Evolutionary conservation across 2,329 filamentous ascomycete genomes (phyloP).

Genomic region (Teratosphaeria zuluensis): DNA sequence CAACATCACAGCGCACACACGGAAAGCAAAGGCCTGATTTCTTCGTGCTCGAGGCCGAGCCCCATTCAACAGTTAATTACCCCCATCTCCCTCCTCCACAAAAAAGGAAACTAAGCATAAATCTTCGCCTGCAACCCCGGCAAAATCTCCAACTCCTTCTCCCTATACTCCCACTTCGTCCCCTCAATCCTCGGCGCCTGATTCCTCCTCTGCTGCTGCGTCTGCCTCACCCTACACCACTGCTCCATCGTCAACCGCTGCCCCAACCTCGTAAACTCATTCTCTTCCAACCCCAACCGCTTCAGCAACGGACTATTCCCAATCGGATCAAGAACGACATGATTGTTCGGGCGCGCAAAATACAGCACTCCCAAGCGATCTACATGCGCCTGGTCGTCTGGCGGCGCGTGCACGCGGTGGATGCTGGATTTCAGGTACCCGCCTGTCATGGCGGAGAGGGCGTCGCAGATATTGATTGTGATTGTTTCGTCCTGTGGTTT

Average conservation of each 20-base stretch:
- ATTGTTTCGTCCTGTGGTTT: slow-evolving; percentile 31
- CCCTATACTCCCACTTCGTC: slow-evolving; percentile 21
- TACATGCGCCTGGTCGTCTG: slow-evolving; percentile 37
- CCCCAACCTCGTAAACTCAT: slow-evolving; percentile 20
- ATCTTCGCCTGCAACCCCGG: slow-evolving; percentile 20
- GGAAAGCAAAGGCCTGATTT: too few relatives aligned
- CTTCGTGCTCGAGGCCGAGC: too few relatives aligned
- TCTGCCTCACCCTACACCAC: slow-evolving; percentile 30
- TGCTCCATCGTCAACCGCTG: slow-evolving; percentile 37
- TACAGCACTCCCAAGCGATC: slow-evolving; percentile 37
- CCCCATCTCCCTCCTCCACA: too few relatives aligned
- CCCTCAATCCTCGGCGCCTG: slow-evolving; percentile 31
- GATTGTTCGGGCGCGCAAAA: slow-evolving; percentile 25
- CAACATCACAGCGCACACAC: too few relatives aligned
- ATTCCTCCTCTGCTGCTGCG: slow-evolving; percentile 29
- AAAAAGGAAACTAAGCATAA: slow-evolving; percentile 12
- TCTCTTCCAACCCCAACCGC: slow-evolving; percentile 22
- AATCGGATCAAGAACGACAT: slow-evolving; percentile 28
- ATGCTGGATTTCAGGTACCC: slow-evolving; percentile 40
- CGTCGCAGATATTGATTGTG: slow-evolving; percentile 33
- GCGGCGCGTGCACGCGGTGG: slow-evolving; percentile 42
- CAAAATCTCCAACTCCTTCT: slow-evolving; percentile 29
- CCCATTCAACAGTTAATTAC: too few relatives aligned
- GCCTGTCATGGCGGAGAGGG: slow-evolving; percentile 30
- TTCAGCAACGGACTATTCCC: slow-evolving; percentile 28